Evolutionary conservation across 441 rosid genomes (phyloP).

Genomic region (Dalechampia spathulata): DNA sequence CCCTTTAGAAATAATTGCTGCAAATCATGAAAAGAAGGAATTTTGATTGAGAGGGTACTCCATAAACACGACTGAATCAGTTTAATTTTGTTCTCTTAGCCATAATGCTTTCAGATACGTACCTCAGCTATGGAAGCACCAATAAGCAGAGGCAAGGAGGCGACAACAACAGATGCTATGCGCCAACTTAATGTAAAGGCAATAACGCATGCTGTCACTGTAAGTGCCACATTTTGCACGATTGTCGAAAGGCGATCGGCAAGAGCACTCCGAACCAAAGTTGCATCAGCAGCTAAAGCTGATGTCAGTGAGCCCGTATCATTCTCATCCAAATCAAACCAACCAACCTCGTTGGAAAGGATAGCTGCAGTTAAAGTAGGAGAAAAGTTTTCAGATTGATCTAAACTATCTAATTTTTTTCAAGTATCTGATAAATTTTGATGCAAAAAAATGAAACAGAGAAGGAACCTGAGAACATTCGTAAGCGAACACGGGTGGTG

Average conservation of each 20-base stretch:
- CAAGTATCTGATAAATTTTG: not conserved
- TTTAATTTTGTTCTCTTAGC: not conserved
- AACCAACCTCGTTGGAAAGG: constrained; percentile 65
- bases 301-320: constrained; percentile 61
- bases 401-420: not conserved
- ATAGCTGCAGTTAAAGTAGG: constrained; percentile 42
- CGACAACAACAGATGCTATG: constrained; percentile 60
- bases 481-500: constrained; percentile 63
- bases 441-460: constrained; percentile 1
- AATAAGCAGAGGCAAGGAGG: constrained; percentile 70
- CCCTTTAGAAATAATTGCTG: constrained; percentile 92
- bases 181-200: constrained; percentile 76
- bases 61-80: not conserved
- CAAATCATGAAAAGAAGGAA: constrained; percentile 1
- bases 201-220: constrained; percentile 60
- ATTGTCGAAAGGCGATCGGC: constrained; percentile 80
- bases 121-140: constrained; percentile 78
- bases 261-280: constrained; percentile 61
- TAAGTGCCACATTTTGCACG: constrained; percentile 66
- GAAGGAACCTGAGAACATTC: constrained; percentile 62
- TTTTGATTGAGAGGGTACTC: not conserved
- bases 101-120: constrained; percentile 10
- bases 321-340: constrained; percentile 81
- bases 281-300: constrained; percentile 73
- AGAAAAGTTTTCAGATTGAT: not conserved